Base-by-base conservation (phyloP, 352 stramenopile species). In the Phytophthora fragariaefolia region DNA sequence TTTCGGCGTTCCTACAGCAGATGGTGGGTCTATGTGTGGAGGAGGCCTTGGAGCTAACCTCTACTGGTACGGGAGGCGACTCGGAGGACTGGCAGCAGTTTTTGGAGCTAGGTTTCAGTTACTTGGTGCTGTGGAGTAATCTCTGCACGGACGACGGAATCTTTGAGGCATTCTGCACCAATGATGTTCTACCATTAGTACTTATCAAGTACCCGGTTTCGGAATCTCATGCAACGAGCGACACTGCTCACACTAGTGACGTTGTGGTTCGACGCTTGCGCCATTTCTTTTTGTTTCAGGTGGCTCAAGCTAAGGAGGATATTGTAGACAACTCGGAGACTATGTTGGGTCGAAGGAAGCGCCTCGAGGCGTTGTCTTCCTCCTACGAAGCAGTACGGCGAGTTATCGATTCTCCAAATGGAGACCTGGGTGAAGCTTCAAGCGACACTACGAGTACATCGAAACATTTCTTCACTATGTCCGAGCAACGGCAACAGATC, bases 231-330 rank as follows among this genome's bases (percentile, higher is more conserved):
- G 13, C 52, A 13, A 36, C 24, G 8, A 54, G 18, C 23, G 36
- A 68, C 43, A 22, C 30, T 28, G 30, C 50, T 17, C 18, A 58
- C 9, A 50, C 42, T 17, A 69, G 22, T 49, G 64, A 72, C 8
- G 45, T 34, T 30, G n/a, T 82, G 12, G 45, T 83, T 26, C 75
- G 61, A 18, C 49, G 66, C 6, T 57, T 78, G 24, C 77, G 82
- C 47, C 79, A 90, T 46, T 86, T 83, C 27, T 87, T 86, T 23
- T 48, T 83, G 7, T 56, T 83, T 5, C 64, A 71, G 42, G 65
- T 71, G 24, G 73, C 69, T 13, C 53, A 66, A 46, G 55, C 55
- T n/a, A 72, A 71, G 55, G 61, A 63, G 18, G 26, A 58, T 13
- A 53, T n/a, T 27, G 15, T n/a, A 17, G 53, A 52, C 24, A 60